Conservation (phyloP, 202 grass and related monocot species). For the Sporobolus alterniflorus region DNA sequence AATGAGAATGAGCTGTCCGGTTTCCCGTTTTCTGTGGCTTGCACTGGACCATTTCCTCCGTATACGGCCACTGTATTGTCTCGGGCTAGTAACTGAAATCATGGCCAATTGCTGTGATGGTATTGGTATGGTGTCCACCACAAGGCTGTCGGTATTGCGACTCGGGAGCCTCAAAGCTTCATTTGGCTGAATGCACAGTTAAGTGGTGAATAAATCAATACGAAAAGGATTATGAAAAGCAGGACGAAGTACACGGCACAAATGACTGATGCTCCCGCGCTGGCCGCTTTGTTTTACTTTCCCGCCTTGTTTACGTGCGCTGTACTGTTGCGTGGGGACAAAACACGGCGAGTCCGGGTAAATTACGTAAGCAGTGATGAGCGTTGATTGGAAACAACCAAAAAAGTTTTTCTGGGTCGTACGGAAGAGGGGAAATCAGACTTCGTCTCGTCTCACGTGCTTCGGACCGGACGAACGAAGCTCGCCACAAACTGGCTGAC, state of each 20-base stretch:
- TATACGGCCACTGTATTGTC: too few relatives aligned
- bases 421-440: conserved; percentile 9
- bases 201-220: too few relatives aligned
- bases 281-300: not conserved
- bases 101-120: too few relatives aligned
- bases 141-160: too few relatives aligned
- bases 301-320: not conserved
- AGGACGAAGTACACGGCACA: too few relatives aligned
- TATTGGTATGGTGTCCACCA: too few relatives aligned
- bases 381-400: not conserved
- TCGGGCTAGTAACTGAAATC: too few relatives aligned
- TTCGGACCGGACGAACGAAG: not conserved
- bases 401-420: not conserved
- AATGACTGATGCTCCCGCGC: too few relatives aligned
- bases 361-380: conserved; percentile 57
- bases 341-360: not conserved
- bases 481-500: not conserved
- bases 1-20: conserved; percentile 38
- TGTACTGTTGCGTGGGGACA: not conserved
- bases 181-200: too few relatives aligned
- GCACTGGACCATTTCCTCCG: not conserved
- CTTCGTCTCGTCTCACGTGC: conserved; percentile 17
- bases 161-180: too few relatives aligned
- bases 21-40: not conserved
- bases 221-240: too few relatives aligned